A percentile compares a stretch with the other conserved stretches of the same genome.
These are phyloP conservation scores for Neopestalotiopsis sp. DNA, from an alignment of 2,329 filamentous ascomycete genomes.

Conservation along the genomic window DNA sequence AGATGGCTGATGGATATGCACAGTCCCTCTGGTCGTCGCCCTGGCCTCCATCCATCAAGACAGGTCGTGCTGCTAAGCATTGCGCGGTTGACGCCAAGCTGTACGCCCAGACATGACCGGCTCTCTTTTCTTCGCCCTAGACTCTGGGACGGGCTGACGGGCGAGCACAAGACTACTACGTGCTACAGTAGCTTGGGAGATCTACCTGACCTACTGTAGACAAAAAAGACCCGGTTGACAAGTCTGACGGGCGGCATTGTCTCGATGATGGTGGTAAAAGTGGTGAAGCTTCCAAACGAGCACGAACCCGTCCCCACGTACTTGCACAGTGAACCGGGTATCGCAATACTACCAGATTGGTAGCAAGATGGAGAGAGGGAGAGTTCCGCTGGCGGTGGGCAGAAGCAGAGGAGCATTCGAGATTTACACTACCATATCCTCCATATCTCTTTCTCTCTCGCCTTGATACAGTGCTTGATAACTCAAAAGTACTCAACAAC, in stretches of 20 bases:
- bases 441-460: background rate
- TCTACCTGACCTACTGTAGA: background rate
- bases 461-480: no score
- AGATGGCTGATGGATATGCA: no score
- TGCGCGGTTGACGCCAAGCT: background rate
- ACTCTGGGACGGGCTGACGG: background rate
- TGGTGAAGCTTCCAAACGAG: background rate
- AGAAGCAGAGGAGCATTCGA: background rate
- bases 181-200: background rate
- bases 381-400: no score
- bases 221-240: background rate
- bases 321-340: no score
- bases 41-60: no score
- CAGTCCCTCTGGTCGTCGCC: no score
- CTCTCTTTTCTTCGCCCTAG: background rate
- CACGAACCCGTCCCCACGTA: no score
- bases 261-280: background rate
- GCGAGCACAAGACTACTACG: no score
- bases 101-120: background rate
- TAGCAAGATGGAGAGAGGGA: no score
- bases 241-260: background rate
- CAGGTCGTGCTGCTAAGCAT: background rate
- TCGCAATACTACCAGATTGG: no score
- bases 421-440: background rate
- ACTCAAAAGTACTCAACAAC: background rate